These are phyloP conservation scores for Pyrenophora graminea DNA, from an alignment of 2,329 filamentous ascomycete species.

Conservation along the genomic window DNA sequence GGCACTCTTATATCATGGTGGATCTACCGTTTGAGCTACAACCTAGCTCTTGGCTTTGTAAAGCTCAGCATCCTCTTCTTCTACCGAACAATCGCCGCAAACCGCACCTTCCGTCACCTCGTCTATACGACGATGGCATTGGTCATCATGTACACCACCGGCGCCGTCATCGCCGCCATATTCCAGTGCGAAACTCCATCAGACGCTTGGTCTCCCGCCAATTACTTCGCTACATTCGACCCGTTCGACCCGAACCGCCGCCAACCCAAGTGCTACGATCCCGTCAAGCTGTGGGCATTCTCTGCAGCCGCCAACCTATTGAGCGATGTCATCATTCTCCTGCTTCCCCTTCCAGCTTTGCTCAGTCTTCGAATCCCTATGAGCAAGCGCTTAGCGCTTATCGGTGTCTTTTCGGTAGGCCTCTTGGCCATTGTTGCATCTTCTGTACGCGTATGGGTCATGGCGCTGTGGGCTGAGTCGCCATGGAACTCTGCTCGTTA, in stretches of 20 bases:
- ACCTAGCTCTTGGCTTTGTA: constrained; percentile 37
- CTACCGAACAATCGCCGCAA: constrained; percentile 43
- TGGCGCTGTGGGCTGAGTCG: constrained; percentile 42
- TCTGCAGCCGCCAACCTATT: constrained; percentile 49
- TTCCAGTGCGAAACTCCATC: constrained; percentile 43
- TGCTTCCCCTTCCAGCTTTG: constrained; percentile 53
- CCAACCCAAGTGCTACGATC: constrained; percentile 36
- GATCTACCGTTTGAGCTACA: constrained; percentile 40
- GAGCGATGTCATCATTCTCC: constrained; percentile 51
- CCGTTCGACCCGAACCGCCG: constrained; percentile 1
- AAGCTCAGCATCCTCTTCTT: constrained; percentile 43
- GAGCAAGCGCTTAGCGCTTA: constrained; percentile 58
- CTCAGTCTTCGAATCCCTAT: constrained; percentile 53
- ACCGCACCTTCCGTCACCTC: constrained; percentile 36
- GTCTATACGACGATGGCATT: constrained; percentile 38
- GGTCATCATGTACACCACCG: constrained; percentile 38
- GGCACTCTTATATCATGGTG: constrained; percentile 42
- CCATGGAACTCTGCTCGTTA: constrained; percentile 45
- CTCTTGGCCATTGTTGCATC: constrained; percentile 44
- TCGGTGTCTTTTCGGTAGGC: constrained; percentile 44
- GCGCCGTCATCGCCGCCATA: constrained; percentile 30
- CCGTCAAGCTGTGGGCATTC: constrained; percentile 37
- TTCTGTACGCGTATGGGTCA: constrained; percentile 44
- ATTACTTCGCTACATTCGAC: constrained; percentile 39
- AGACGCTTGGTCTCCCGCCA: constrained; percentile 32